Evolutionary conservation across 768 basidiomycete genomes (phyloP).

Genomic region (Boletus bicolor): DNA sequence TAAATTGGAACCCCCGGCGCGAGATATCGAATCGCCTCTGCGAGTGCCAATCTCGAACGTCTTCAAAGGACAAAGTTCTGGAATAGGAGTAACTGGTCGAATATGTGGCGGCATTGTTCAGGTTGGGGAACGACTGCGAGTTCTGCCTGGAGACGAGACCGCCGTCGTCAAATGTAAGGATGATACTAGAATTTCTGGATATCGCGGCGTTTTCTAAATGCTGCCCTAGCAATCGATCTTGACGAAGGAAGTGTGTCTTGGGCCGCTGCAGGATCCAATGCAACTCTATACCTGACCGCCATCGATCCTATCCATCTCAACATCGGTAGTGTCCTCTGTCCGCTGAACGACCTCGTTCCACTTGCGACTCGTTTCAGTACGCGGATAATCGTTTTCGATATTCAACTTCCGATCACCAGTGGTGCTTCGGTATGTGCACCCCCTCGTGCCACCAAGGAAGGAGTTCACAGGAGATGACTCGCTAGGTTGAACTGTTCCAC

Average conservation of each 20-base stretch:
- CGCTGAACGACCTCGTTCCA: slow-evolving; percentile 65
- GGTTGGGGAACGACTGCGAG: slow-evolving; percentile 82
- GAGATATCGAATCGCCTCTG: slow-evolving; percentile 73
- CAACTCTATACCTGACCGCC: slow-evolving; percentile 75
- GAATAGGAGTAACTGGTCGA: slow-evolving; percentile 77
- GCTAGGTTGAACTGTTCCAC: slow-evolving; percentile 88
- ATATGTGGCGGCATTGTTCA: slow-evolving; percentile 87
- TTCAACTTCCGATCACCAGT: slow-evolving; percentile 81
- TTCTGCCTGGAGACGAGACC: slow-evolving; percentile 90
- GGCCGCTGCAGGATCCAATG: slow-evolving; percentile 89
- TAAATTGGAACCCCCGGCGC: slow-evolving; percentile 70
- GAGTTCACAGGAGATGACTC: not conserved
- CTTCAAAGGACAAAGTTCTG: slow-evolving; percentile 82
- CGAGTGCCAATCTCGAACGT: slow-evolving; percentile 93
- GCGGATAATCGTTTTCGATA: slow-evolving; percentile 91
- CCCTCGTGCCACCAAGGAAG: not conserved
- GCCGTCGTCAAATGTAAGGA: slow-evolving; percentile 68
- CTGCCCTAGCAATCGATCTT: slow-evolving; percentile 68
- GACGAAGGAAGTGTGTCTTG: slow-evolving; percentile 78
- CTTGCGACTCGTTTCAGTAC: slow-evolving; percentile 77
- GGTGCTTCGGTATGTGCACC: slow-evolving; percentile 68
- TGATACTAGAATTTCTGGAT: not conserved
- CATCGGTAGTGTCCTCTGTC: slow-evolving; percentile 89
- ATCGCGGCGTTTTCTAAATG: not conserved
- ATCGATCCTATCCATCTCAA: slow-evolving; percentile 85